Evolutionary conservation across 192 early-diverging fungal genomes (phyloP).

Genomic region (Chytriomyces sp.): DNA sequence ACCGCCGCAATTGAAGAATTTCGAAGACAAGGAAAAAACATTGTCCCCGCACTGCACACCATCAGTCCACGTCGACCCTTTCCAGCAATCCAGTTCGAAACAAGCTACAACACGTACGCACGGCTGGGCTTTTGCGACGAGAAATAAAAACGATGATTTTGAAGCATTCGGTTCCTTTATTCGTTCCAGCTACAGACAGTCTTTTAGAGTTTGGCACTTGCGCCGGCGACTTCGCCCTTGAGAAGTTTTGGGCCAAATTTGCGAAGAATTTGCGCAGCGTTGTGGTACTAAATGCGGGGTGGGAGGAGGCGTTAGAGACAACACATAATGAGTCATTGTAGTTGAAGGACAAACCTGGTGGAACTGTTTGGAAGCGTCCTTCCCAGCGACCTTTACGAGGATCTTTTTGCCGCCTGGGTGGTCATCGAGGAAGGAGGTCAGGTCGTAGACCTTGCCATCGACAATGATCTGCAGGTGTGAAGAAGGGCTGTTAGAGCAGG

Average conservation of each 20-base stretch:
- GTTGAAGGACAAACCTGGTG: conserved; percentile 41
- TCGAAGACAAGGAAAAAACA: conserved; percentile 16
- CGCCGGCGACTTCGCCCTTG: conserved; percentile 34
- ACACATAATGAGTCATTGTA: neutral
- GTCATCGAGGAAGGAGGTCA: conserved; percentile 43
- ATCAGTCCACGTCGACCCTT: conserved; percentile 13
- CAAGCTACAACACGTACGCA: conserved; percentile 7
- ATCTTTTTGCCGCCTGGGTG: conserved; percentile 61
- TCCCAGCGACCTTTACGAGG: conserved; percentile 64
- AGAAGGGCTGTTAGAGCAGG: neutral
- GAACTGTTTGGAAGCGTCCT: conserved; percentile 78
- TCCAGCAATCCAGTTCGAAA: conserved; percentile 16
- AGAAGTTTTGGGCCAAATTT: conserved; percentile 37
- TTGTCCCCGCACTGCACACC: conserved; percentile 4
- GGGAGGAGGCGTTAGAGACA: neutral
- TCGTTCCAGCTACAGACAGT: no score
- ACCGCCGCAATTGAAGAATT: conserved; percentile 21
- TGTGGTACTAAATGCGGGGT: conserved; percentile 10
- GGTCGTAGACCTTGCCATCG: conserved; percentile 59
- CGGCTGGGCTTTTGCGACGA: conserved; percentile 14
- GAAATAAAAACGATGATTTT: neutral
- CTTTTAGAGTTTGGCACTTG: conserved; percentile 26
- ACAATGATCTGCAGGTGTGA: conserved; percentile 14
- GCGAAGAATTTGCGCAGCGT: conserved; percentile 32
- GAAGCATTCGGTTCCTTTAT: no score